Evolutionary conservation across 1,284 basidiomycete genomes (phyloP), one percentile per base, ranked within the genome.

Genomic region (Pseudozyma flocculosa): DNA sequence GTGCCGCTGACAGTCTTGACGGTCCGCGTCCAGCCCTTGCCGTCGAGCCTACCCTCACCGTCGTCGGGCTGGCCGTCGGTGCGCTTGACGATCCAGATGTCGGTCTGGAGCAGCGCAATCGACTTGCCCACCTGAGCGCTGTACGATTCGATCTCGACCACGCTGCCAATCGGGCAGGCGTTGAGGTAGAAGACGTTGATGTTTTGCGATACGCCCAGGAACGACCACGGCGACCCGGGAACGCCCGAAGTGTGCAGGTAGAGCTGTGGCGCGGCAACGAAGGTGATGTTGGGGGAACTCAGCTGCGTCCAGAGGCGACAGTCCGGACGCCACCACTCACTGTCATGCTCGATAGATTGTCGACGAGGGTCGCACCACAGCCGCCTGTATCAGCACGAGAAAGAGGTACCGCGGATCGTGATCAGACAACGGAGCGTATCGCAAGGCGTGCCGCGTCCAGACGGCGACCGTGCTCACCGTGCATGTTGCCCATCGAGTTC

Each of bases 171-270:
- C n/a, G 58, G 64, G 14, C 59, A 60, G 9, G 72, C 70, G 19
- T 63, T 61, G 22, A 73, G 56, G 42, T 74, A 76, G 34, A 73
- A 44, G 17, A 73, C 60, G n/a, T 52, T 64, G 41, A 76, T 56
- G 43, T 68, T 67, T 39, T 73, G 68, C 40, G 72, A 68, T 13
- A 76, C 71, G 42, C 74, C 74, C n/a, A 73, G 59, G 56, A 65
- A 63, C 29, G 61, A 53, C 74, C 74, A 76, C 0, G 71, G 71
- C 30, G 54, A 43, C 2, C 56, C 65, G 15, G 42, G 41, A 10
- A 50, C 49, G n/a, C 66, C 68, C 5, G 59, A 52, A 3, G 65
- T 62, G 43, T 73, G 71, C 24, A 68, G 49, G 11, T 50, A 61
- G 36, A 65, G 43, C 47, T 50, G 43, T n/a, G n/a, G n/a, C n/a